These are phyloP conservation scores for Aspergillus asperescens DNA, from an alignment of 495 filamentous ascomycete genomes.

Conservation along the genomic window DNA sequence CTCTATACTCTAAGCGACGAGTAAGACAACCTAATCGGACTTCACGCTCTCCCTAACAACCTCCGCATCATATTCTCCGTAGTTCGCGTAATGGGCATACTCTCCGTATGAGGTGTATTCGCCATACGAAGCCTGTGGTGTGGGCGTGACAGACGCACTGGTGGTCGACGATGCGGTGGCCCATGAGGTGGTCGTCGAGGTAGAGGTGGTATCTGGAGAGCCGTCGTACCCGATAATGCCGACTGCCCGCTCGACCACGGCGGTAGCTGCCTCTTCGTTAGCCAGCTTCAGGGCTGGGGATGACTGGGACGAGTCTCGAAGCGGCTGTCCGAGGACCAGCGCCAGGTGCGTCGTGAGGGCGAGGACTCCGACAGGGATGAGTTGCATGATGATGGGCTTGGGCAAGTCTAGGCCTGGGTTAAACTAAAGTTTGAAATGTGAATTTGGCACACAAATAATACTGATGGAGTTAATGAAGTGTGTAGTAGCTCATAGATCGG, in stretches of 20 bases:
- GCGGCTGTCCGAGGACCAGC: not conserved
- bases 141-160: too few relatives aligned
- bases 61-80: conserved; percentile 13
- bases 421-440: not conserved
- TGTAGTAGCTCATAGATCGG: too few relatives aligned
- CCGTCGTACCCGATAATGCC: not conserved
- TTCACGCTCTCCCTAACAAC: too few relatives aligned
- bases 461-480: too few relatives aligned
- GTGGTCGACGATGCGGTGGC: too few relatives aligned
- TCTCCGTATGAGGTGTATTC: conserved; percentile 4
- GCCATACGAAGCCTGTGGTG: too few relatives aligned
- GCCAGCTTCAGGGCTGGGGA: too few relatives aligned
- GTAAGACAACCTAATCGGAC: too few relatives aligned
- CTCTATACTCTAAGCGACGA: too few relatives aligned
- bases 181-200: not conserved
- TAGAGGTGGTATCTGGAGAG: not conserved
- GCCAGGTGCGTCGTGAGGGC: not conserved
- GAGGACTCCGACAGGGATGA: conserved; percentile 3
- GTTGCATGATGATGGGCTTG: conserved; percentile 4
- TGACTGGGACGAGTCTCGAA: not conserved
- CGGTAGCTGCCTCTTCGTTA: too few relatives aligned
- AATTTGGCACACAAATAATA: too few relatives aligned
- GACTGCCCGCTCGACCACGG: not conserved
- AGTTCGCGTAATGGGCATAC: conserved; percentile 15
- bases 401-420: not conserved